Conservation (phyloP, 2,329 filamentous ascomycete genomes). For the Alternaria atra region DNA sequence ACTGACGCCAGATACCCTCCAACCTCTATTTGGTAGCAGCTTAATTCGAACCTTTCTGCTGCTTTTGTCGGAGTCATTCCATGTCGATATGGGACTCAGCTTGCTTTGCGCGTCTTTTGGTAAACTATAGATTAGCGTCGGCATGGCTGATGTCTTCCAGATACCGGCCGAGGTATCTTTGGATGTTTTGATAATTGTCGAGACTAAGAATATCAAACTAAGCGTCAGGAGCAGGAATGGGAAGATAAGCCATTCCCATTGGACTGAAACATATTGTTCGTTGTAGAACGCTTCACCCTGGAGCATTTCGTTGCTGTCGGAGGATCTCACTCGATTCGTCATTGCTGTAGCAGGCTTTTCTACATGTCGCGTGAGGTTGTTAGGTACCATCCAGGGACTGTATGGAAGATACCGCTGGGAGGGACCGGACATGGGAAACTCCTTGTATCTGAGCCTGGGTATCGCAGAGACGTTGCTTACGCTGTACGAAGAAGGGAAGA, state of each 20-base stretch:
- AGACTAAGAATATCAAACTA: constrained; percentile 34
- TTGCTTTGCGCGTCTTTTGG: constrained; percentile 28
- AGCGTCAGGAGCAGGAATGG: constrained; percentile 33
- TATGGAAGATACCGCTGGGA: background rate
- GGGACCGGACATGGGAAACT: background rate
- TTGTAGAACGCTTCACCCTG: constrained; percentile 17
- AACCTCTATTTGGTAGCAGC: constrained; percentile 21
- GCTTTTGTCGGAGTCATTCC: background rate
- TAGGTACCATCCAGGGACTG: constrained; percentile 27
- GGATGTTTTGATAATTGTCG: constrained; percentile 35
- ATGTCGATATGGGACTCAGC: constrained; percentile 10
- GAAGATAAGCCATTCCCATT: constrained; percentile 40
- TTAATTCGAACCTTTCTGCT: constrained; percentile 27
- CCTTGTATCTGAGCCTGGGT: background rate
- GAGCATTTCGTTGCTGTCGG: constrained; percentile 5
- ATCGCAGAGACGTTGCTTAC: background rate
- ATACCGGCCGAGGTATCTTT: constrained; percentile 19
- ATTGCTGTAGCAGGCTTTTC: constrained; percentile 28
- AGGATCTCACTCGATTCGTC: constrained; percentile 31
- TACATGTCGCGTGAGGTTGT: constrained; percentile 32
- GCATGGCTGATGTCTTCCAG: constrained; percentile 47
- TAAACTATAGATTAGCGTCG: constrained; percentile 38
- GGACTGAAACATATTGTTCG: constrained; percentile 22
- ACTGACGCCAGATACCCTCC: constrained; percentile 30
- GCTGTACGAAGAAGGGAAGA: constrained; percentile 21